Evolutionary conservation across 2,329 filamentous ascomycete species (phyloP).

Genomic region (Dothidotthia symphoricarpi): DNA sequence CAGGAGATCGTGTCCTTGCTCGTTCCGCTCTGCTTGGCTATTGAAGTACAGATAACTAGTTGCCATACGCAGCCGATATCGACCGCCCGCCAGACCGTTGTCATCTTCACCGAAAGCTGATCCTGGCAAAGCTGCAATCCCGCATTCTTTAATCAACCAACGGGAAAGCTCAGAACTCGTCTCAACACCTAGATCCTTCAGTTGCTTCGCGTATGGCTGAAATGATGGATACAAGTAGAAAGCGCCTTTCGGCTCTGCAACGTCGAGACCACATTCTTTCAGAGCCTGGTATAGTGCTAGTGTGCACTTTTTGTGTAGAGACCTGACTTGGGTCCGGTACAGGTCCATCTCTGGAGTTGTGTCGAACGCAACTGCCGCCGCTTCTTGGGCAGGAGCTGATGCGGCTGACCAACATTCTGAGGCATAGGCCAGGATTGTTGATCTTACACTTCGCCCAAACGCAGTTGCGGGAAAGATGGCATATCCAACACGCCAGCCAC

Average conservation of each 20-base stretch:
- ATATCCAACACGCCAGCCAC: slow-evolving; percentile 4
- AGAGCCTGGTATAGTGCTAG: not conserved
- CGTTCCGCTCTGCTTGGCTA: not conserved
- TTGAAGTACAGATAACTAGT: slow-evolving; percentile 6
- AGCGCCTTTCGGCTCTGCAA: slow-evolving; percentile 2
- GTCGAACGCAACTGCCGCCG: slow-evolving; percentile 3
- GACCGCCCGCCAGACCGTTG: slow-evolving; percentile 1
- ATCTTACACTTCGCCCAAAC: slow-evolving; percentile 1
- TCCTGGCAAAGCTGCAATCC: slow-evolving; percentile 3
- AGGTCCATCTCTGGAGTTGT: slow-evolving; percentile 2
- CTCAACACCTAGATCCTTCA: slow-evolving; percentile 1
- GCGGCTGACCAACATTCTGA: slow-evolving; percentile 7
- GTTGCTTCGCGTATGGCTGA: not conserved
- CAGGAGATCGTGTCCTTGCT: slow-evolving; percentile 1
- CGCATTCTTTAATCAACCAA: slow-evolving; percentile 4
- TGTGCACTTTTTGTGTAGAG: slow-evolving; percentile 1
- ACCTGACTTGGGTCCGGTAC: slow-evolving; percentile 1
- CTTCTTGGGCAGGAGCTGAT: slow-evolving; percentile 4
- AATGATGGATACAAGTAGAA: slow-evolving; percentile 7
- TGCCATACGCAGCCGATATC: slow-evolving; percentile 4
- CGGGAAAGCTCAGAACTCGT: not conserved
- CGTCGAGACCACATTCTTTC: slow-evolving; percentile 2
- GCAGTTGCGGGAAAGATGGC: slow-evolving; percentile 2
- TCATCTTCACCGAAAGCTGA: slow-evolving; percentile 4
- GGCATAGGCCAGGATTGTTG: slow-evolving; percentile 4